These are phyloP conservation scores for Lipomyces starkeyi DNA, from an alignment of 805 yeast genomes.

Conservation along the genomic window DNA sequence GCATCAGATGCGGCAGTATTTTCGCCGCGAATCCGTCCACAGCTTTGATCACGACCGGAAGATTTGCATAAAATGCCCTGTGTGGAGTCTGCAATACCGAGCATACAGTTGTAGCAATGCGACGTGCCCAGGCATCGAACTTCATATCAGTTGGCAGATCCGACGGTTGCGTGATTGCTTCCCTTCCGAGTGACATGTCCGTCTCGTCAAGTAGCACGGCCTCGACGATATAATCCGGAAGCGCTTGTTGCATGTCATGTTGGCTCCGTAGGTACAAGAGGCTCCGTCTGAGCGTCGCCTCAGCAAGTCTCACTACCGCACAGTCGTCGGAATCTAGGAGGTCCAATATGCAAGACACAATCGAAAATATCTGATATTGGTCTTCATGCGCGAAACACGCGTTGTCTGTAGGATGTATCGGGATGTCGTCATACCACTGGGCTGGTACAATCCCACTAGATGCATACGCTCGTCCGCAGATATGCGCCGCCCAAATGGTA, in stretches of 20 bases:
- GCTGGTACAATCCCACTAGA: constrained; percentile 16
- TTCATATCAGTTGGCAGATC: constrained; percentile 9
- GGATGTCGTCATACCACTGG: constrained; percentile 13
- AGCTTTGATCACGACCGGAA: not conserved
- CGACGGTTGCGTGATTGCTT: not conserved
- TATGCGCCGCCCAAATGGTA: constrained; percentile 21
- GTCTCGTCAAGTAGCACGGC: not conserved
- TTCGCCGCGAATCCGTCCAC: constrained; percentile 20
- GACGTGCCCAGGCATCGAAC: constrained; percentile 16
- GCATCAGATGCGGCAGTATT: constrained; percentile 17
- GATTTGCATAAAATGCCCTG: constrained; percentile 7
- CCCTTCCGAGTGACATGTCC: not conserved
- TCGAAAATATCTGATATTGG: constrained; percentile 6
- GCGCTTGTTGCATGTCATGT: constrained; percentile 1
- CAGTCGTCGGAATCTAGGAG: constrained; percentile 19
- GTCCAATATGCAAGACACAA: not conserved
- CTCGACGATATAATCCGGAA: not conserved
- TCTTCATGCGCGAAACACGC: not conserved
- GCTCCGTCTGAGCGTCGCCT: constrained; percentile 10
- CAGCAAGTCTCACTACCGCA: constrained; percentile 12
- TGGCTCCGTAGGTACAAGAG: not conserved
- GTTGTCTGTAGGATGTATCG: not conserved
- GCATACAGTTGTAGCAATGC: constrained; percentile 6
- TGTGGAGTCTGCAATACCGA: not conserved
- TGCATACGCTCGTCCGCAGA: constrained; percentile 32